These are phyloP conservation scores for Volvox carteri DNA, from an alignment of 163 green algal genomes.

Conservation along the genomic window DNA sequence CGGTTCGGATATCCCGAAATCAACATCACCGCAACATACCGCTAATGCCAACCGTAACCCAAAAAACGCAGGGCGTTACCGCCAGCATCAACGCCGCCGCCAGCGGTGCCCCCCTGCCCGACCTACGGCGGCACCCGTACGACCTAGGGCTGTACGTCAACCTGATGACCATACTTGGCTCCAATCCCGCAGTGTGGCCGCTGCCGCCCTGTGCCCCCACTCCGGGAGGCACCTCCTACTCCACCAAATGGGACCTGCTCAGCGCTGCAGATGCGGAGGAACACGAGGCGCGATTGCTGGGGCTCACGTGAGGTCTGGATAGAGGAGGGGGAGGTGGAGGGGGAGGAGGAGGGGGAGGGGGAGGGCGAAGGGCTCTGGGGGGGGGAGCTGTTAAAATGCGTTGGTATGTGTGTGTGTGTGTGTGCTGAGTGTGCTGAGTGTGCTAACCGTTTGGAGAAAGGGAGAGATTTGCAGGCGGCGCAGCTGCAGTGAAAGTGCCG, in stretches of 20 bases:
- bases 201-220: constrained; percentile 24
- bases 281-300: constrained; percentile 7
- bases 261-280: constrained; percentile 1
- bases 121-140: constrained; percentile 64
- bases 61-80: constrained; percentile 65
- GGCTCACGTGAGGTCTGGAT: constrained; percentile 16
- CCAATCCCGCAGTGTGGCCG: constrained; percentile 52
- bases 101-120: not conserved
- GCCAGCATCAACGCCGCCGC: constrained; percentile 62
- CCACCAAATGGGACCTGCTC: constrained; percentile 51
- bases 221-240: constrained; percentile 49
- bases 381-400: too few species aligned
- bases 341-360: not conserved
- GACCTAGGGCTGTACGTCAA: constrained; percentile 66
- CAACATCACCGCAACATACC: too few species aligned
- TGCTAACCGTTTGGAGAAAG: too few species aligned
- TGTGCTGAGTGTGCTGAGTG: too few species aligned
- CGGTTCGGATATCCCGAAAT: too few species aligned
- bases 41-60: too few species aligned
- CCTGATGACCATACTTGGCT: constrained; percentile 58
- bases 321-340: not conserved
- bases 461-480: too few species aligned
- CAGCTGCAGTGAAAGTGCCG: too few species aligned
- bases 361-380: not conserved
- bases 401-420: too few species aligned